Evolutionary conservation across 192 early-diverging fungal genomes (phyloP), one percentile per base, ranked within the genome.

Genomic region (Entophlyctis helioformis): DNA sequence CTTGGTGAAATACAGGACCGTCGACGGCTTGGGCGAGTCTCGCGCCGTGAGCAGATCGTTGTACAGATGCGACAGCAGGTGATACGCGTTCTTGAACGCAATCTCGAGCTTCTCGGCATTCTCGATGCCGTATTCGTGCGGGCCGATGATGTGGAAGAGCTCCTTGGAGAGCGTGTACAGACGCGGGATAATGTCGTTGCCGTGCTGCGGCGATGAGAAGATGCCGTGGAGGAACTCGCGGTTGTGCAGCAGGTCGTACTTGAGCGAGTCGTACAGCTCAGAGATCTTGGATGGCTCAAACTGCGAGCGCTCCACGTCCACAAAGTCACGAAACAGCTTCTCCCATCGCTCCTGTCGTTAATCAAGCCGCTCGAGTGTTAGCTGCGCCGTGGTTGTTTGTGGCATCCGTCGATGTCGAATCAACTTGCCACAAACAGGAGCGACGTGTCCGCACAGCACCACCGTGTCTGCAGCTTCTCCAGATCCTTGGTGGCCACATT

Each of bases 231-330:
- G 49, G 54, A 92, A 94, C 23, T 64, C 57, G 18, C 93, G 78
- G 55, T 98, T 98, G 54, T 98, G 94, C 36, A 98, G 57, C n/a
- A 92, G 81, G 50, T 98, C 94, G 50, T 91, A 95, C 53, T 98
- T 98, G 19, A 95, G 62, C 26, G 91, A 91, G 54, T 98, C 94
- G 53, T 95, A 94, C 5, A 97, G 66, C 51, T 92, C 87, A 12
- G 88, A 88, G 5, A 89, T 79, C 54, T 90, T 90, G 26, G 86
- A 84, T 0, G 90, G 86, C 50, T 66, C 67, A 50, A 67, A 69
- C 18, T 56, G 38, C 6, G 25, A 49, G 10, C 60, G 50, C 18
- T 72, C 67, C 2, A 75, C 69, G 46, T 78, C 75, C 47, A 76
- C 82, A 60, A 94, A 92, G 43, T 90, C 86, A n/a, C 66, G 63